Percentiles rank a stretch among this genome's conserved stretches.
These are phyloP conservation scores for Ceratocystis variospora DNA, from an alignment of 2,329 filamentous ascomycete species.

Conservation along the genomic window DNA sequence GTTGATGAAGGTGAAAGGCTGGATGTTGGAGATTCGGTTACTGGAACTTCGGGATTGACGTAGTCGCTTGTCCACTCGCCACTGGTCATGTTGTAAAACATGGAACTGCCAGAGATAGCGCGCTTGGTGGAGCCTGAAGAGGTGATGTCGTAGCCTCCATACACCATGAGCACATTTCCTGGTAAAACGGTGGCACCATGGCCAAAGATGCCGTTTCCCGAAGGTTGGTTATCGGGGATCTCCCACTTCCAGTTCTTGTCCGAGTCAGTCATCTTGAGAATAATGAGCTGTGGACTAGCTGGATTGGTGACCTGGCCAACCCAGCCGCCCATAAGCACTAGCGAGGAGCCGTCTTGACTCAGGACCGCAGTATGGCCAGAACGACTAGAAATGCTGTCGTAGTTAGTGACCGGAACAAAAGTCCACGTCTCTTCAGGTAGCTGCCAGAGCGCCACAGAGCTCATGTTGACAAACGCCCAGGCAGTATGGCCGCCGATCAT, in stretches of 20 bases:
- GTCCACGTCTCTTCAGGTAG: slow-evolving; percentile 78
- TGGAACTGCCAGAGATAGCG: slow-evolving; percentile 23
- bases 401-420: slow-evolving; percentile 42
- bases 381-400: slow-evolving; percentile 51
- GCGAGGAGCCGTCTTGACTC: slow-evolving; percentile 59
- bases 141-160: slow-evolving; percentile 45
- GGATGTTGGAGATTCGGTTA: neutral
- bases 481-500: slow-evolving; percentile 76
- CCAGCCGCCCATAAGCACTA: slow-evolving; percentile 83
- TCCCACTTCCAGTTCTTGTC: slow-evolving; percentile 66
- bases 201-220: slow-evolving; percentile 40
- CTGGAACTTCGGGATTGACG: slow-evolving; percentile 21
- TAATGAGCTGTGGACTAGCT: slow-evolving; percentile 66
- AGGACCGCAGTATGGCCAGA: slow-evolving; percentile 82
- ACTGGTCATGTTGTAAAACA: slow-evolving; percentile 45
- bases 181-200: slow-evolving; percentile 50
- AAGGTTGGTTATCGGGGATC: slow-evolving; percentile 40
- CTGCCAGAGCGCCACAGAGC: slow-evolving; percentile 72
- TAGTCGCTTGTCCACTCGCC: slow-evolving; percentile 41
- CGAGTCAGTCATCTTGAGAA: slow-evolving; percentile 60
- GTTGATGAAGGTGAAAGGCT: slow-evolving; percentile 10
- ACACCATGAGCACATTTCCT: slow-evolving; percentile 55
- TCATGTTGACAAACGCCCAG: slow-evolving; percentile 85
- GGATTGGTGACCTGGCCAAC: slow-evolving; percentile 65
- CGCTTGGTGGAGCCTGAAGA: slow-evolving; percentile 27